These are phyloP conservation scores for Ilex asprella DNA, from an alignment of 257 asterid species.

Conservation along the genomic window DNA sequence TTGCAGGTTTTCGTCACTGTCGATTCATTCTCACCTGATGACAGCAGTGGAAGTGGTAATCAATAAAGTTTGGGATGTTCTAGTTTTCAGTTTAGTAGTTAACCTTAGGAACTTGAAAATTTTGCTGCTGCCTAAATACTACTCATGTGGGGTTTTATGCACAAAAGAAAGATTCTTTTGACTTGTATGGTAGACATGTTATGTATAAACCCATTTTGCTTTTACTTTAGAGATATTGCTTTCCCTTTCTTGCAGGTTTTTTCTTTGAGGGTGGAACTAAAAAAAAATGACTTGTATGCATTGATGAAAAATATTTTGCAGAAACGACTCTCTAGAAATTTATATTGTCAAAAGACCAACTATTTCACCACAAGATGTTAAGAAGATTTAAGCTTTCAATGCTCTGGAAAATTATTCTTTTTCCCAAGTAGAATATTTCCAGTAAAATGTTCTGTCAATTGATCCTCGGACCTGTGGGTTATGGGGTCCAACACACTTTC, in stretches of 20 bases:
- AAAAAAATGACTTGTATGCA: too few species aligned
- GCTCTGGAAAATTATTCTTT: too few species aligned
- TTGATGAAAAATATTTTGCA: too few species aligned
- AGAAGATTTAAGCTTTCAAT: too few species aligned
- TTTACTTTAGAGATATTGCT: not conserved
- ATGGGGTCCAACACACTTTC: not conserved
- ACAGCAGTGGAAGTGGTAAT: slow-evolving; percentile 6
- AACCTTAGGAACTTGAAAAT: not conserved
- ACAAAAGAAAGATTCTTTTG: slow-evolving; percentile 3
- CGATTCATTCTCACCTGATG: slow-evolving; percentile 45
- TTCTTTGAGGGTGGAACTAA: not conserved
- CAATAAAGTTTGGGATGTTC: not conserved
- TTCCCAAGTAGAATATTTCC: too few species aligned
- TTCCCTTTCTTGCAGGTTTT: not conserved
- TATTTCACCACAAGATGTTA: too few species aligned
- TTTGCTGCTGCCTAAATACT: not conserved
- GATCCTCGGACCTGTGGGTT: too few species aligned
- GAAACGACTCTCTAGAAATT: too few species aligned
- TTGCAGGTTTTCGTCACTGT: slow-evolving; percentile 80
- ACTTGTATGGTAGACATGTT: not conserved
- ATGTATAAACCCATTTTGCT: not conserved
- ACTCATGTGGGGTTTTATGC: slow-evolving; percentile 2
- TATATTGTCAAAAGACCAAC: too few species aligned
- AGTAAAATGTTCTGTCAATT: too few species aligned
- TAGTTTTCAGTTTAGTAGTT: slow-evolving; percentile 5